Percentiles rank a stretch among this genome's conserved stretches.
These are phyloP conservation scores for Cercophora samala DNA, from an alignment of 495 filamentous ascomycete genomes.

Conservation along the genomic window DNA sequence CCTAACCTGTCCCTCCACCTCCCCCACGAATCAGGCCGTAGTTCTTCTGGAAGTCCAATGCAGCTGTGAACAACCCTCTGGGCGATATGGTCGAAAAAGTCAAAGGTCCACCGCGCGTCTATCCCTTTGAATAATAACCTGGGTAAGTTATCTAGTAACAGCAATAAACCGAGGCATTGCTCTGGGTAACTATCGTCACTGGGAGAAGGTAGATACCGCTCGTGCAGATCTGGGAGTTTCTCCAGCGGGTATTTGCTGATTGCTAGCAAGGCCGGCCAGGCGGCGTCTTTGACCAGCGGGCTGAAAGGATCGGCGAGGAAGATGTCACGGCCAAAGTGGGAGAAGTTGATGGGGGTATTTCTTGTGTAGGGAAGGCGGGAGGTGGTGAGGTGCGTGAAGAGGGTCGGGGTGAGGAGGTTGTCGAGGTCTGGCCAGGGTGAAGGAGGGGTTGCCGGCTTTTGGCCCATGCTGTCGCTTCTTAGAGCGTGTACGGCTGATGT, in stretches of 20 bases:
- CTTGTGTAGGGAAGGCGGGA: slow-evolving; percentile 17
- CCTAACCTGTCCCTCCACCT: slow-evolving; percentile 16
- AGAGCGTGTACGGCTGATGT: no score
- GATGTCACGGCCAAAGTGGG: slow-evolving; percentile 16
- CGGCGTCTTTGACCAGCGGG: background rate
- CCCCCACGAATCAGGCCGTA: slow-evolving; percentile 19
- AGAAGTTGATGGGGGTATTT: slow-evolving; percentile 18
- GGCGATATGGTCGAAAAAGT: slow-evolving; percentile 23
- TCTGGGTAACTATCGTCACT: slow-evolving; percentile 18
- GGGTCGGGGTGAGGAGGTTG: slow-evolving; percentile 16
- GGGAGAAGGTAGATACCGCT: slow-evolving; percentile 20
- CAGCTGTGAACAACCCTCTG: slow-evolving; percentile 16
- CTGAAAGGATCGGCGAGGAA: slow-evolving; percentile 15
- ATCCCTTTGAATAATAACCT: slow-evolving; percentile 23
- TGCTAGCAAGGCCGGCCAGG: slow-evolving; percentile 16
- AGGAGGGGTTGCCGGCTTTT: no score
- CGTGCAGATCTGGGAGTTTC: slow-evolving; percentile 18
- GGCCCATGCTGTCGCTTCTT: no score
- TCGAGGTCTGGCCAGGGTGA: background rate
- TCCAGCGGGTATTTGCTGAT: slow-evolving; percentile 21
- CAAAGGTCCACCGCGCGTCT: slow-evolving; percentile 24
- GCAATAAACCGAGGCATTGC: slow-evolving; percentile 22
- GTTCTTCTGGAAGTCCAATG: slow-evolving; percentile 12
- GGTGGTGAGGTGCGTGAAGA: slow-evolving; percentile 14
- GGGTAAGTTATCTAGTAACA: slow-evolving; percentile 28